phyloP scores from a whole-genome alignment of 495 filamentous ascomycete genomes.

The Neurospora hispaniola region DNA sequence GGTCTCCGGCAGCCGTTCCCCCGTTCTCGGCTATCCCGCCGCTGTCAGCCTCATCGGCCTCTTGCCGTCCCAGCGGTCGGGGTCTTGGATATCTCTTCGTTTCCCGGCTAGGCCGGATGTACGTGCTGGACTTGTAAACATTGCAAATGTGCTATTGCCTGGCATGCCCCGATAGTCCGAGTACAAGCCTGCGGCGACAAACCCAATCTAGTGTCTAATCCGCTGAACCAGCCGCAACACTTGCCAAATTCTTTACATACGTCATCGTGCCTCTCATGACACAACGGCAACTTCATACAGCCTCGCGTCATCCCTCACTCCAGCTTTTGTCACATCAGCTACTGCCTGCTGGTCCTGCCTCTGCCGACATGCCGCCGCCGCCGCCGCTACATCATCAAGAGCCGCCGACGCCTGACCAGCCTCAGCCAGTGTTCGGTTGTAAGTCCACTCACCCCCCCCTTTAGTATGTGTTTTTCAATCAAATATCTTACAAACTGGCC shows the following conservation, averaged over 20 bases:
- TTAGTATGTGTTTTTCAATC: neutral
- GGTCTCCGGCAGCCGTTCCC: neutral
- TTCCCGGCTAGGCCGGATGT: neutral
- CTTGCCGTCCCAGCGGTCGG: neutral
- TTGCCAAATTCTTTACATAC: neutral
- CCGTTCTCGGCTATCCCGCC: neutral
- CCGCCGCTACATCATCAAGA: neutral
- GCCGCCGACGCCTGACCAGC: neutral
- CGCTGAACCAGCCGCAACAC: neutral
- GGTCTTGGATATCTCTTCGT: neutral
- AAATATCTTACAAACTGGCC: neutral
- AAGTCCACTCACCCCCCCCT: neutral
- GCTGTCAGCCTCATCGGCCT: neutral
- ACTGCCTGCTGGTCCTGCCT: neutral
- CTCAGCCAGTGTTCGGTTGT: neutral
- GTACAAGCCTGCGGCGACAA: neutral
- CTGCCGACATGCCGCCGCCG: neutral
- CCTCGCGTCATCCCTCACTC: neutral
- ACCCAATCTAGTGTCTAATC: neutral
- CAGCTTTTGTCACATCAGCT: neutral
- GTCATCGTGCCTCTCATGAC: neutral
- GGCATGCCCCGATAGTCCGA: neutral
- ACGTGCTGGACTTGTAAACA: neutral
- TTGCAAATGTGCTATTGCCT: neutral
- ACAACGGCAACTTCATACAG: neutral